Evolutionary conservation across 2,329 filamentous ascomycete genomes (phyloP).

Genomic region (Colletotrichum falcatum): DNA sequence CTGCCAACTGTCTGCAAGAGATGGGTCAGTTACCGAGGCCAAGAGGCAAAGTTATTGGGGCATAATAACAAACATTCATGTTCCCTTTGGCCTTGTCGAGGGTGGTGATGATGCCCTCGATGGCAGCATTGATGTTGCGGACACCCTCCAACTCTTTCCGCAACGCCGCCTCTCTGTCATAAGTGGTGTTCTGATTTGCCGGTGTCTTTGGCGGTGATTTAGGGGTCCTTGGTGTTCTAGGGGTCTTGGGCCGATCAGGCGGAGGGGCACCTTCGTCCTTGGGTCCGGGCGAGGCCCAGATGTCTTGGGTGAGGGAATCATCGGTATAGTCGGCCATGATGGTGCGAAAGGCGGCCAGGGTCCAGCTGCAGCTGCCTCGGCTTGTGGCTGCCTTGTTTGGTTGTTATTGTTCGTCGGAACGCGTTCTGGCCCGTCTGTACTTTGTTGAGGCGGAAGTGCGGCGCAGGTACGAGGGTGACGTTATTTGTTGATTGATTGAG

Average conservation of each 20-base stretch:
- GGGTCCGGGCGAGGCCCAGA: constrained; percentile 60
- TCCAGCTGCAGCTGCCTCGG: constrained; percentile 11
- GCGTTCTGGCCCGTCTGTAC: constrained; percentile 9
- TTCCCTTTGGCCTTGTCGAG: constrained; percentile 79
- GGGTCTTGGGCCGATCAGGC: constrained; percentile 58
- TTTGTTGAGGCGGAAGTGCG: constrained; percentile 12
- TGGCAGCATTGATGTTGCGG: constrained; percentile 86
- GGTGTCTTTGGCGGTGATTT: constrained; percentile 60
- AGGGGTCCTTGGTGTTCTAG: constrained; percentile 61
- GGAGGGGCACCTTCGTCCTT: constrained; percentile 45
- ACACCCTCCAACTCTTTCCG: constrained; percentile 85
- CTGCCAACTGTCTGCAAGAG: constrained; percentile 77
- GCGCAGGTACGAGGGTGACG: constrained; percentile 33
- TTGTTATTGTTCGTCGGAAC: constrained; percentile 1
- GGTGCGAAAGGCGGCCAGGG: not conserved
- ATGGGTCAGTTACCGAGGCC: constrained; percentile 38
- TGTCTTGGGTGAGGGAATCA: constrained; percentile 61
- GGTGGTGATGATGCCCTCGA: constrained; percentile 81
- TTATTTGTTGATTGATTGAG: constrained; percentile 39
- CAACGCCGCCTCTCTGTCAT: constrained; percentile 80
- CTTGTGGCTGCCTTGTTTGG: not conserved
- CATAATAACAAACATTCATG: constrained; percentile 72
- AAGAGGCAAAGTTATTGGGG: not conserved
- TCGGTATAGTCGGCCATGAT: constrained; percentile 60
- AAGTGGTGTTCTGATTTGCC: constrained; percentile 51